Evolutionary conservation across 2,329 filamentous ascomycete genomes (phyloP).

Genomic region (Tolypocladium pustulatum): DNA sequence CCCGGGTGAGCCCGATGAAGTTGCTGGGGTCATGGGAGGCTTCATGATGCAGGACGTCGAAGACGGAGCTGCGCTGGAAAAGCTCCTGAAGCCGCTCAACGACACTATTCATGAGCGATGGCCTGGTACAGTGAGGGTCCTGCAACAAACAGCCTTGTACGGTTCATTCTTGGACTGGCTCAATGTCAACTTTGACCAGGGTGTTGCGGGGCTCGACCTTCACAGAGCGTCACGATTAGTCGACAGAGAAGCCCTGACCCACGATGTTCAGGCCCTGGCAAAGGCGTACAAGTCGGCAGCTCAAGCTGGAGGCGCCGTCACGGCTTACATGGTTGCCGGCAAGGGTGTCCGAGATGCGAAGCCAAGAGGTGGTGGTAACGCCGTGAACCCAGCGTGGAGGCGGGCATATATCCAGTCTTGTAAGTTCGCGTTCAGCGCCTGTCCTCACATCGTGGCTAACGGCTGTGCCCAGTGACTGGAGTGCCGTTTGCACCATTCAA

Average conservation of each 20-base stretch:
- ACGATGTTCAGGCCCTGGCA: conserved; percentile 21
- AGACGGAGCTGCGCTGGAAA: conserved; percentile 12
- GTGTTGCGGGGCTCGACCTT: conserved; percentile 20
- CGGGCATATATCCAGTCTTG: conserved; percentile 29
- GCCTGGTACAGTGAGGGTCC: conserved; percentile 15
- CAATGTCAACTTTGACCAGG: conserved; percentile 22
- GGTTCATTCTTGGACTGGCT: conserved; percentile 27
- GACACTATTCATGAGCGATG: conserved; percentile 26
- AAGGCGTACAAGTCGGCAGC: conserved; percentile 25
- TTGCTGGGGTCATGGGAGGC: conserved; percentile 23
- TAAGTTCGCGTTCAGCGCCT: conserved; percentile 14
- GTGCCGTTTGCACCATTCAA: conserved; percentile 21
- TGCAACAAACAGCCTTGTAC: conserved; percentile 11
- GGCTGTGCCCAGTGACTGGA: conserved; percentile 12
- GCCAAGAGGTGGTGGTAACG: conserved; percentile 29
- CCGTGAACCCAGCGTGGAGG: conserved; percentile 42
- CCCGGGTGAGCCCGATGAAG: conserved; percentile 16
- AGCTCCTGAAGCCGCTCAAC: conserved; percentile 23
- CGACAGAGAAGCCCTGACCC: conserved; percentile 22
- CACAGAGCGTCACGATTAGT: conserved; percentile 35
- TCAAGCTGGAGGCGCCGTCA: conserved; percentile 14
- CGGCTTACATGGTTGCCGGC: conserved; percentile 30
- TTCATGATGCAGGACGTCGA: conserved; percentile 26
- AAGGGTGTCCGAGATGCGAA: conserved; percentile 31
- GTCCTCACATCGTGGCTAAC: background rate